These are phyloP conservation scores for Hemisphaericaspora lyxosophila DNA, from an alignment of 1,139 yeast genomes.

Conservation along the genomic window DNA sequence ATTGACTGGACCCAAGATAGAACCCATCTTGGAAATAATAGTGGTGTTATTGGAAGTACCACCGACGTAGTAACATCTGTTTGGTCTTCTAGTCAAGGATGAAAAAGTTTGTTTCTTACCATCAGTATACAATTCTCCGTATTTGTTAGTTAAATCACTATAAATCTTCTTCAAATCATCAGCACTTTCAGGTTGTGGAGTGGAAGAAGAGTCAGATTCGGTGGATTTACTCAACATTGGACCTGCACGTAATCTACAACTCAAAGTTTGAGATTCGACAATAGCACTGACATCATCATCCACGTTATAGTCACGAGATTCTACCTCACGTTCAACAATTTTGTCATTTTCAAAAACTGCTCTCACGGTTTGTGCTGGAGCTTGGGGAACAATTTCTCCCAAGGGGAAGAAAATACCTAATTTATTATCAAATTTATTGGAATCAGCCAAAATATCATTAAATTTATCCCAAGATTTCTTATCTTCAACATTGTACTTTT, in stretches of 20 bases:
- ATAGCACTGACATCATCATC: slow-evolving; percentile 75
- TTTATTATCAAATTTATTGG: slow-evolving; percentile 33
- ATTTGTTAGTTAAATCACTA: slow-evolving; percentile 25
- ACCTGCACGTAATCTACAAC: slow-evolving; percentile 76
- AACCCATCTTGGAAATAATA: slow-evolving; percentile 66
- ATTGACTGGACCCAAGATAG: slow-evolving; percentile 60
- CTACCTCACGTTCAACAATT: slow-evolving; percentile 20
- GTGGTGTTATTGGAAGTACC: slow-evolving; percentile 78
- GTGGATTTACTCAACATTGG: slow-evolving; percentile 52
- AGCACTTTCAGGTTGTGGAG: slow-evolving; percentile 15
- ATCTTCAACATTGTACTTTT: slow-evolving; percentile 32
- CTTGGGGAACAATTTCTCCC: slow-evolving; percentile 88
- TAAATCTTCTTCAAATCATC: slow-evolving; percentile 22
- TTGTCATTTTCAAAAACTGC: slow-evolving; percentile 33
- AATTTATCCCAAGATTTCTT: slow-evolving; percentile 63
- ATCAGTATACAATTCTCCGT: slow-evolving; percentile 50
- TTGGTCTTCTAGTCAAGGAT: slow-evolving; percentile 58
- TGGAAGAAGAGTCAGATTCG: slow-evolving; percentile 12
- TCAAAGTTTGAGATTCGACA: slow-evolving; percentile 82
- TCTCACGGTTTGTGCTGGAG: slow-evolving; percentile 56
- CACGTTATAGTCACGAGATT: slow-evolving; percentile 36
- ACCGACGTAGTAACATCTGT: slow-evolving; percentile 78
- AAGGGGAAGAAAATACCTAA: slow-evolving; percentile 84
- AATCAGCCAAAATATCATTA: slow-evolving; percentile 50
- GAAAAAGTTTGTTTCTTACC: slow-evolving; percentile 44